Base-by-base conservation (phyloP, 2,329 filamentous ascomycete species). In the Alternaria triticina region DNA sequence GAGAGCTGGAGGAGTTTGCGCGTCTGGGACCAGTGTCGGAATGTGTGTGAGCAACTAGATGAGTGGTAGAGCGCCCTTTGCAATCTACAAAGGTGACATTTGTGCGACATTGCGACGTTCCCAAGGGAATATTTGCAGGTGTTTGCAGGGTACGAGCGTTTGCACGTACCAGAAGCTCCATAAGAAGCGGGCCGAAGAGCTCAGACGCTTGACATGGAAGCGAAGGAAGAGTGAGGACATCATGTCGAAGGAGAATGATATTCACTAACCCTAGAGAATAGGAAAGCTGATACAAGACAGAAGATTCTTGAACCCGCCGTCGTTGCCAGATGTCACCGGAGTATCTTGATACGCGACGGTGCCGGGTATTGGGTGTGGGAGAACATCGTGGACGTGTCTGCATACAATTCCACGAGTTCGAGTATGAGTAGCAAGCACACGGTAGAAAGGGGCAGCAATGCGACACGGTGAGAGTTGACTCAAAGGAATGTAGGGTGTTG, bases 401-500 rank as follows among this genome's bases (percentile, higher is more conserved):
- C 9, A 2, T 4, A 6, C 5, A 12, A 1, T 4, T 4, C 7
- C 17, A 11, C 3, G 5, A 12, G 3, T 0, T 23, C n/a, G 22
- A 47, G 44, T 3, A 25, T 2, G 15, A 6, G 5, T 5, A 22
- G 10, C 6, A 44, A 3, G 6, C 4, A 22, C 1, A 44, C 22
- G 3, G 2, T 13, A 22, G 3, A 8, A 15, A 6, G 23, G 9
- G 8, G 13, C 25, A 6, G 13, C 11, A 57, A 28, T 33, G 43
- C n/a, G 27, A 15, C 11, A 15, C 15, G 51, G 43, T 43, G 22
- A 13, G 11, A 50, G 30, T 12, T 13, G 45, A 30, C 20, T 20
- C 28, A 12, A 50, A 15, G 20, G 17, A 47, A 54, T 22, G 47
- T n/a, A 13, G 40, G 43, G 43, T 55, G 63, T n/a, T 47, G 50